Evolutionary conservation across 192 early-diverging fungal species (phyloP).

Genomic region (Phlyctochytrium arcticum): DNA sequence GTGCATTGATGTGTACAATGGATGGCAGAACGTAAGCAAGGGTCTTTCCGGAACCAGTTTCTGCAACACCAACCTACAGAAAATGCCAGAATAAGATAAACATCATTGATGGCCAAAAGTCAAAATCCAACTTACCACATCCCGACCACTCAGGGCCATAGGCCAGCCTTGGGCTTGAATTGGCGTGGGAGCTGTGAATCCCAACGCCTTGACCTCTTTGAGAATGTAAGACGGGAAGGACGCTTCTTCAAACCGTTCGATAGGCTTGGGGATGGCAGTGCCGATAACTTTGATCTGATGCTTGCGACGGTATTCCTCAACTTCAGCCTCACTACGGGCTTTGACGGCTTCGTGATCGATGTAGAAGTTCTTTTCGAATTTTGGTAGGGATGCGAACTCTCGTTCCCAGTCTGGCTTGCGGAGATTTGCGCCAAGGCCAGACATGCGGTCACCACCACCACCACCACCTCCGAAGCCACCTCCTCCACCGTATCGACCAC

Average conservation of each 20-base stretch:
- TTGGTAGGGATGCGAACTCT: constrained; percentile 48
- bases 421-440: constrained; percentile 54
- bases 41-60: constrained; percentile 78
- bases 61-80: constrained; percentile 41
- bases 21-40: constrained; percentile 91
- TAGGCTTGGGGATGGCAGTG: constrained; percentile 82
- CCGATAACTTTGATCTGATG: constrained; percentile 86
- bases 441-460: constrained; percentile 39
- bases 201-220: constrained; percentile 75
- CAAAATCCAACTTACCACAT: constrained; percentile 68
- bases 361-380: constrained; percentile 98
- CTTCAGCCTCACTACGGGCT: constrained; percentile 61
- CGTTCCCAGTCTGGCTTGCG: constrained; percentile 66
- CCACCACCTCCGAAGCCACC: constrained; percentile 26
- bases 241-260: constrained; percentile 84
- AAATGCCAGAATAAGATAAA: not conserved
- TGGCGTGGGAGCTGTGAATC: constrained; percentile 84
- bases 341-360: constrained; percentile 73
- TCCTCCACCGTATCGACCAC: constrained; percentile 29
- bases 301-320: constrained; percentile 70
- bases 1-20: constrained; percentile 98
- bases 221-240: constrained; percentile 91
- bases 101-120: not conserved
- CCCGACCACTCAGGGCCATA: constrained; percentile 92
- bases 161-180: constrained; percentile 99